Evolutionary conservation across 805 yeast genomes (phyloP), one percentile per base, ranked within the genome.

Genomic region (Metschnikowia dekortorum): DNA sequence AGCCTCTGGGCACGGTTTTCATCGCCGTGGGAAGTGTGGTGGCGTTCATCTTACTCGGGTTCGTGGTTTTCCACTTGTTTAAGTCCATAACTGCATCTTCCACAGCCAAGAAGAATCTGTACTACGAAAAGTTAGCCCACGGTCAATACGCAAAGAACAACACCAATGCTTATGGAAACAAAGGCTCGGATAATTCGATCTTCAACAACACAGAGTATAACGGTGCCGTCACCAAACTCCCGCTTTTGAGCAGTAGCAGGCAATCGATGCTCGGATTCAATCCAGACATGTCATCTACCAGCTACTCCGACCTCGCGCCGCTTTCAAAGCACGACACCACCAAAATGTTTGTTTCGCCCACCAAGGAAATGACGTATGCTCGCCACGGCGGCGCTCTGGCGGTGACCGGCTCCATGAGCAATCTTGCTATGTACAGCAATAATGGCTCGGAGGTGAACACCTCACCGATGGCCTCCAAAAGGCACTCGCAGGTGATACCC

Each of bases 1-100:
- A 75, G 42, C 88, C 90, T 1, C 75, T 80, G 43, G 96, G 96
- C 1, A 85, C 94, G 0, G 90, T 89, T 2, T 89, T 88, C 67
- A 89, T 89, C 46, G 85, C 87, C 0, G 85, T 88, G 39, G 96
- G 95, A 1, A 73, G 85, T 9, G 73, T 84, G 36, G 81, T 84
- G 4, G 87, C 84, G 0, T 82, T 81, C 36, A 68, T 86, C 4
- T 65, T 83, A 18, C 53, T 84, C 3, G 75, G 74, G 1, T 72
- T 85, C 37, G 55, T 78, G 9, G 55, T 74, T 11, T 83, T 85
- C 78, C 80, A 84, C 56, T 59, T 78, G 22, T 63, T 79, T 26
- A 69, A 74, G 39, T 77, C 80, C 11, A 53, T 75, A 32, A 60
- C 68, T 11, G 81, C 89, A 5, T 76, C 78, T 29, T 71, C 78